Evolutionary conservation across 306 rosid genomes (phyloP), one percentile per base, ranked within the genome.

Genomic region (Corylus americana): DNA sequence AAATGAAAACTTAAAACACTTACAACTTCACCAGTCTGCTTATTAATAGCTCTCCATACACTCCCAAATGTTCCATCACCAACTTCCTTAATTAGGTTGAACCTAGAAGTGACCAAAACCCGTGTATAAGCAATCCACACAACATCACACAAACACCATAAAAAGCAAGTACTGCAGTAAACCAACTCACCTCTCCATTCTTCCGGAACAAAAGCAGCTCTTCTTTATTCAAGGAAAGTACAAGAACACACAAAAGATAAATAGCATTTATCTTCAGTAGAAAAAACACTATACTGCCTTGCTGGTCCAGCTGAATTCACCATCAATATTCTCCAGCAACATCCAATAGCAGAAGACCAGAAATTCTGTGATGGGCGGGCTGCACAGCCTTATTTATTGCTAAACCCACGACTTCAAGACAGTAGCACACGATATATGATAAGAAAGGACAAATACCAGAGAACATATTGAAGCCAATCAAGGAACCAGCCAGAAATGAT

Each of bases 31-130:
- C 98, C 99, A 71, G 93, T 89, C 81, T 89, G 93, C 92, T 89
- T 96, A 81, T 87, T 83, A 53, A 96, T 88, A 73, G 98, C 99
- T 80, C 98, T 84, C 99, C 99, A 96, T 45, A 96, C 99, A 85
- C 87, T 88, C 76, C 99, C 99, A 83, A 93, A 96, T 14, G 99
- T 90, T 74, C 99, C 99, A 86, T 96, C 92, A 84, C 99, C 99
- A 63, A 96, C 99, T 88, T 96, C 99, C 90, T 96, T 96, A 80
- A 93, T 96, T 88, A 96, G 82, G 83, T 82, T 90, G 88, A 91
- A 96, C 91, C 98, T 95, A 67, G 17, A 44, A 64, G 66, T 25
- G 44, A 51, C 63, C 79, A 55, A 48, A 20, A 58, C 55, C 1
- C 14, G 49, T 29, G n/a, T 12, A 1, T 25, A 16, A 78, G 44